Conservation (phyloP, 768 basidiomycete species). For the Lepiota venenata region DNA sequence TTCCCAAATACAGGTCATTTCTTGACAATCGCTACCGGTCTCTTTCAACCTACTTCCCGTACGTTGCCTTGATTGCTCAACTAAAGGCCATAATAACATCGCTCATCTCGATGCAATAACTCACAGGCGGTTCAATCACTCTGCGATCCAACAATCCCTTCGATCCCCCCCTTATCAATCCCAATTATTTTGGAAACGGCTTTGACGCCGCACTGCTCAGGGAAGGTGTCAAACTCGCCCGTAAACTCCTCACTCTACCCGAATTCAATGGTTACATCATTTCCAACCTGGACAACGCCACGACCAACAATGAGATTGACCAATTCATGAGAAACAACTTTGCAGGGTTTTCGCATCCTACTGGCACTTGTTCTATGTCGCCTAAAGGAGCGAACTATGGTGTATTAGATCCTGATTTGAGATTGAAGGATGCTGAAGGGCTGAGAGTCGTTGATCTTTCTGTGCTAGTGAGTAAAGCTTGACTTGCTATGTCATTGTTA, state of each 20-base stretch:
- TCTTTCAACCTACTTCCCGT: constrained; percentile 35
- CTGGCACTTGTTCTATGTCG: constrained; percentile 26
- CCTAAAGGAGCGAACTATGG: constrained; percentile 19
- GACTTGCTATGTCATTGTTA: too few relatives aligned
- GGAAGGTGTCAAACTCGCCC: constrained; percentile 17
- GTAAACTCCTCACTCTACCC: constrained; percentile 18
- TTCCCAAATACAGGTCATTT: constrained; percentile 26
- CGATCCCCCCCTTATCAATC: constrained; percentile 42
- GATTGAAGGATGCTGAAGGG: constrained; percentile 27
- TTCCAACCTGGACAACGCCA: constrained; percentile 15
- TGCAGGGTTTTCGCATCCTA: constrained; percentile 23
- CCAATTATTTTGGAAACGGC: constrained; percentile 33
- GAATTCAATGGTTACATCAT: constrained; percentile 24
- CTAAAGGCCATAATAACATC: background rate
- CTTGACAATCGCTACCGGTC: constrained; percentile 22
- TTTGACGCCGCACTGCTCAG: constrained; percentile 24
- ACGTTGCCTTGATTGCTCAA: background rate
- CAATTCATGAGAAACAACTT: constrained; percentile 15
- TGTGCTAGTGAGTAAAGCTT: constrained; percentile 21
- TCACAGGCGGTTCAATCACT: constrained; percentile 25
- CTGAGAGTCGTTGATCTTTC: constrained; percentile 34
- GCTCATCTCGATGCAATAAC: background rate
- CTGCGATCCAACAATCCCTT: constrained; percentile 40
- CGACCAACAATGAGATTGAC: constrained; percentile 22
- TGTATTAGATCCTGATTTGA: constrained; percentile 30